Percentiles rank a stretch among this genome's conserved stretches.
phyloP scores from a whole-genome alignment of 1,284 basidiomycete species.

The Apiotrichum gamsii region DNA sequence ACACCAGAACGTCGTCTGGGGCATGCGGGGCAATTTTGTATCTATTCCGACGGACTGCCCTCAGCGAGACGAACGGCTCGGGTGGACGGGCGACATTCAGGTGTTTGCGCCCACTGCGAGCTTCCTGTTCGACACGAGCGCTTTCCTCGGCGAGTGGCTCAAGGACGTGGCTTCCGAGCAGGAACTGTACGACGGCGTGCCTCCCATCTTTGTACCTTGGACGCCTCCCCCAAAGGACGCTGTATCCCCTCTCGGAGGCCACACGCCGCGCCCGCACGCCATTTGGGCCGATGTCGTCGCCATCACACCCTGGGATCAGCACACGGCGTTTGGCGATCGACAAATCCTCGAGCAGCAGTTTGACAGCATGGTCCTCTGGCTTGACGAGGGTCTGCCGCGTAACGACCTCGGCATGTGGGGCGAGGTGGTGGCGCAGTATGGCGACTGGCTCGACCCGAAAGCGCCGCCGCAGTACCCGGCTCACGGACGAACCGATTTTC shows the following conservation, averaged over 20 bases:
- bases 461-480: conserved; percentile 26
- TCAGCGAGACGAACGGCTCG: conserved; percentile 39
- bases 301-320: conserved; percentile 30
- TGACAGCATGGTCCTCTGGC: conserved; percentile 32
- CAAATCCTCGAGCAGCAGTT: conserved; percentile 23
- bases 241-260: background rate
- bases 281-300: conserved; percentile 28
- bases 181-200: conserved; percentile 13
- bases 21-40: conserved; percentile 32
- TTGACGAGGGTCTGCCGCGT: conserved; percentile 28
- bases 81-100: conserved; percentile 39
- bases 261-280: background rate
- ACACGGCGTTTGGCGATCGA: conserved; percentile 22
- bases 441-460: conserved; percentile 37
- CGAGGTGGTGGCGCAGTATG: conserved; percentile 15
- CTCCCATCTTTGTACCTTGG: conserved; percentile 27
- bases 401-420: conserved; percentile 21
- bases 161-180: conserved; percentile 30
- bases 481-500: conserved; percentile 20
- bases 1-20: conserved; percentile 32
- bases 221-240: background rate
- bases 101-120: conserved; percentile 36
- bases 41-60: conserved; percentile 38
- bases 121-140: conserved; percentile 31
- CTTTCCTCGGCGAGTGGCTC: conserved; percentile 31